A percentile compares a stretch with the other conserved stretches of the same genome.
Evolutionary conservation across 306 rosid species (phyloP).

Genomic region (Biancaea sappan): DNA sequence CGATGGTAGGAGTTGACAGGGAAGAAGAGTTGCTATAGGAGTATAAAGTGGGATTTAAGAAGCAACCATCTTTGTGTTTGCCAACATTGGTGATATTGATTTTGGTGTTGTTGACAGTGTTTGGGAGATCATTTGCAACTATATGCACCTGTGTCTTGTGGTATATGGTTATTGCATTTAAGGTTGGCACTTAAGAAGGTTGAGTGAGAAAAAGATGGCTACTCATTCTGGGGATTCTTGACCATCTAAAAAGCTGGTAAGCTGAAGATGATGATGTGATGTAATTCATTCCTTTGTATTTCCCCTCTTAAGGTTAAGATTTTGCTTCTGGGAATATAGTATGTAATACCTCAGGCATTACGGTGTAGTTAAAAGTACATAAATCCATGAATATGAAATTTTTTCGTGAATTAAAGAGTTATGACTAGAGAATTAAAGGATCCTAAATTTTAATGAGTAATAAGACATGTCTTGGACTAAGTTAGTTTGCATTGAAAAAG

Average conservation of each 20-base stretch:
- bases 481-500: too few relatives aligned
- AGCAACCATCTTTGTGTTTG: conserved; percentile 56
- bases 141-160: conserved; percentile 65
- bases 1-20: too few relatives aligned
- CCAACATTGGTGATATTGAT: conserved; percentile 53
- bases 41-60: conserved; percentile 41
- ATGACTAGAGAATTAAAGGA: too few relatives aligned
- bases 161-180: conserved; percentile 62
- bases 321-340: conserved; percentile 38
- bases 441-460: too few relatives aligned
- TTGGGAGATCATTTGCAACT: conserved; percentile 65
- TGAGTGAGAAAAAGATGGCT: conserved; percentile 47
- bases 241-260: conserved; percentile 61
- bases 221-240: conserved; percentile 18
- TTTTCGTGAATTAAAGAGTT: too few relatives aligned
- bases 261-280: conserved; percentile 6
- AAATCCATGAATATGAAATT: too few relatives aligned
- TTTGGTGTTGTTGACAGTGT: conserved; percentile 53
- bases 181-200: conserved; percentile 33
- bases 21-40: conserved; percentile 28
- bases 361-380: too few relatives aligned
- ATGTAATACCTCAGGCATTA: too few relatives aligned
- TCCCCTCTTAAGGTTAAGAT: conserved; percentile 20
- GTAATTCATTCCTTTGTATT: not conserved
- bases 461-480: too few relatives aligned